Base-by-base conservation (phyloP, 2,329 filamentous ascomycete genomes). In the Penicillium polonicum region DNA sequence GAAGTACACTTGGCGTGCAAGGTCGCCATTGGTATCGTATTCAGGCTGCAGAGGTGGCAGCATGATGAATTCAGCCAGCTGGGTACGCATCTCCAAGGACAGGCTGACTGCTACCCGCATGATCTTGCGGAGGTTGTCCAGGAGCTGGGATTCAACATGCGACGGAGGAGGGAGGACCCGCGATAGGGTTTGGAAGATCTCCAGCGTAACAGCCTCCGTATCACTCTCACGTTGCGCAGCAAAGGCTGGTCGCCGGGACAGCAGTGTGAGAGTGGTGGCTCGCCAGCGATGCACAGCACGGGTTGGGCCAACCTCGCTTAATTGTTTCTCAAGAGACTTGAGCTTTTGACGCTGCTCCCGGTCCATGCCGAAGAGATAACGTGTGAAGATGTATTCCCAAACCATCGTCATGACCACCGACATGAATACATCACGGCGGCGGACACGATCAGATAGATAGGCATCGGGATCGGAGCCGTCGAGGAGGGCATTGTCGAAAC, bases 381-480 rank as follows among this genome's bases (percentile, higher is more conserved):
- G 87, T 9, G 93, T 97, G 73, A 99, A 99, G 72, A 99, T 88
- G 71, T 95, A 97, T 76, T 99, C 94, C 92, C 92, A 99, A 51
- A 99, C 88, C 92, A 99, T 97, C 60, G 90, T 94, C 92, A 97
- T 97, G 55, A 93, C 91, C 75, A 99, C 92, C 38, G 92, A 94
- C 91, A 97, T 97, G 82, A 99, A 97, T 58, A 97, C 88, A 73
- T 97, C 93, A 59, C 93, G 87, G 60, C 94, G 88, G 69, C 85
- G 88, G 54, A 97, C 89, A 39, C 95, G 90, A 73, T 99, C 93
- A 64, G 85, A 84, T 48, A 99, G 87, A 70, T 96, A 94, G 57
- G 82, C 80, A 75, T 97, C 92, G 62, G 96, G 92, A 71, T 97
- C 92, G 45, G 91, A 91, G 61, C 93, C 94, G 76, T 99, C 95